Conservation (phyloP, 2,329 filamentous ascomycete genomes). For the Cladosporium sp. region DNA sequence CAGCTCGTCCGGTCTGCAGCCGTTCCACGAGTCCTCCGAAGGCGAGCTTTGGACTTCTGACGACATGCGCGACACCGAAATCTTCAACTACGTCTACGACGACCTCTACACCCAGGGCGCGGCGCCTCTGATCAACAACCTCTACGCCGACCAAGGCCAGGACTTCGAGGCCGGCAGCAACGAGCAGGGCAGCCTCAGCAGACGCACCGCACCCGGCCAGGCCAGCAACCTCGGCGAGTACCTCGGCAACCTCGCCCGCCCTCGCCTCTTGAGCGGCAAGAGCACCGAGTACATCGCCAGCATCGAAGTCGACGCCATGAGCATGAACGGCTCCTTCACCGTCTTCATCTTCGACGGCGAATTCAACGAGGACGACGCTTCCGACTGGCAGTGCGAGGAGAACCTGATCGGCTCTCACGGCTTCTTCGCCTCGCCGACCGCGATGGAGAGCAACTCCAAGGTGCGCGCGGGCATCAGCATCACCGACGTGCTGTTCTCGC, state of each 20-base stretch:
- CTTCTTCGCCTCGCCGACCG: slow-evolving; percentile 33
- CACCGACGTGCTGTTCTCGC: slow-evolving; percentile 10
- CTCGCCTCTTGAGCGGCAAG: slow-evolving; percentile 7
- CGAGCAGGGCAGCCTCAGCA: slow-evolving; percentile 7
- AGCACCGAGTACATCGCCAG: slow-evolving; percentile 10
- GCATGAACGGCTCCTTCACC: slow-evolving; percentile 53
- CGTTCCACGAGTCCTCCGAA: slow-evolving; percentile 58
- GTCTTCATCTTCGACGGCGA: slow-evolving; percentile 66
- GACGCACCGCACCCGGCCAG: neutral
- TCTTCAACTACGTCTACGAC: slow-evolving; percentile 73
- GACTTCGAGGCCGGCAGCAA: slow-evolving; percentile 9
- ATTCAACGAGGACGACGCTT: slow-evolving; percentile 39
- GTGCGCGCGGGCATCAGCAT: slow-evolving; percentile 11
- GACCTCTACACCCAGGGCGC: slow-evolving; percentile 50
- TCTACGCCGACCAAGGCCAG: slow-evolving; percentile 43
- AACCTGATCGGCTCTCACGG: slow-evolving; percentile 61
- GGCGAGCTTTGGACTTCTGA: slow-evolving; percentile 67
- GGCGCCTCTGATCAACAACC: slow-evolving; percentile 54
- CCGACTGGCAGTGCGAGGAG: slow-evolving; percentile 48
- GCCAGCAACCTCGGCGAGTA: slow-evolving; percentile 6
- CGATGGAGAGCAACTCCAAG: slow-evolving; percentile 10
- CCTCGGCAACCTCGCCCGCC: neutral
- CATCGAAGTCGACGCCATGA: slow-evolving; percentile 10
- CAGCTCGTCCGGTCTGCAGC: slow-evolving; percentile 44
- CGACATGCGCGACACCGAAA: slow-evolving; percentile 53